Evolutionary conservation across 1,284 basidiomycete genomes (phyloP), one percentile per base, ranked within the genome.

Genomic region (Athelia sp.): DNA sequence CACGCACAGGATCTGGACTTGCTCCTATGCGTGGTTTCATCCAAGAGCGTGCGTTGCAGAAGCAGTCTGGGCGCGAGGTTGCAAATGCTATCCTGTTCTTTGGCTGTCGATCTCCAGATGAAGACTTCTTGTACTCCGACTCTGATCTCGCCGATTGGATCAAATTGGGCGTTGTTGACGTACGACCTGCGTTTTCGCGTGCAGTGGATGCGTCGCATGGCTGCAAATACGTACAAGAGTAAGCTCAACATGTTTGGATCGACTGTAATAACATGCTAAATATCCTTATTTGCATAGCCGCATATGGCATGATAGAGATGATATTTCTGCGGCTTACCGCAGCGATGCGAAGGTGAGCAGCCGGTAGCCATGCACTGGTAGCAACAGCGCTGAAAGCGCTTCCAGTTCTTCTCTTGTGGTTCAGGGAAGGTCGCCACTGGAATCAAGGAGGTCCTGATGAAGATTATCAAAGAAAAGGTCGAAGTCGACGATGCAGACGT

Each of bases 11-110:
- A 29, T 70, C 73, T 2, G 77, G 78, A 0, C 54, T 80, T 19
- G 73, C 78, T 6, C 77, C 78, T 1, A 76, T 80, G 71, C 68
- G 75, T 38, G 76, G 75, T 1, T 80, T 80, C 64, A 64, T 80
- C 35, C 73, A 77, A 56, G 77, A 79, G 56, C 71, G 76, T 15
- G 75, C 75, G 15, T 60, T 68, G 52, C 75, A 78, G 62, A 72
- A 70, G 58, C 58, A 63, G 44, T 69, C 72, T 4, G 76, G 76
- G 0, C 62, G 75, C 15, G 63, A 69, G 17, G 70, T 78, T 11
- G 74, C 70, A 21, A 62, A 64, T 48, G 68, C 66, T 24, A 56
- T 77, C 26, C 61, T 79, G 42, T 79, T 77, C 69, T 78, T 76
- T 52, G 78, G 77, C 14, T 78, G 75, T 54, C 64, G 74, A 13